Evolutionary conservation across 768 basidiomycete species (phyloP).

Genomic region (Lactarius hengduanensis): DNA sequence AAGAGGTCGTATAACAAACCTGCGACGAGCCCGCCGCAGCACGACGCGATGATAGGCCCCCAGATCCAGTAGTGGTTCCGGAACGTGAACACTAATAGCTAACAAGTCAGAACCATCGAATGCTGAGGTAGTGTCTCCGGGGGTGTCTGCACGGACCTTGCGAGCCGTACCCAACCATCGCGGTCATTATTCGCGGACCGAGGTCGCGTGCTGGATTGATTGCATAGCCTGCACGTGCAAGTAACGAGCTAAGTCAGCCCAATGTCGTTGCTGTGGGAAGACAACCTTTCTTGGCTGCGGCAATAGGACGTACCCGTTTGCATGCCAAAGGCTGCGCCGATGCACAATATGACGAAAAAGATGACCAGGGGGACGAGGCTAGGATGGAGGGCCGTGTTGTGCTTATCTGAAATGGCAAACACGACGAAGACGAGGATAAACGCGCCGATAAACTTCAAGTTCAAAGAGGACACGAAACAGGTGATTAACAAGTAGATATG

Average conservation of each 20-base stretch:
- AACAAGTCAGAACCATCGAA: neutral
- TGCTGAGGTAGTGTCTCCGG: neutral
- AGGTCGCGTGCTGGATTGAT: constrained; percentile 73
- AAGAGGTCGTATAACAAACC: constrained; percentile 57
- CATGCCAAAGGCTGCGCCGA: constrained; percentile 58
- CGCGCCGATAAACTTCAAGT: constrained; percentile 51
- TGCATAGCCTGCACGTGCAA: constrained; percentile 45
- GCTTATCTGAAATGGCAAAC: constrained; percentile 53
- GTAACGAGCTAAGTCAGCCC: neutral
- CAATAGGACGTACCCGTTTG: constrained; percentile 41
- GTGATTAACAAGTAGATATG: neutral
- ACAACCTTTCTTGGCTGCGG: too few species aligned
- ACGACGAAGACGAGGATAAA: constrained; percentile 56
- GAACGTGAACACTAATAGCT: constrained; percentile 40
- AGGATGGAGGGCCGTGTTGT: constrained; percentile 47
- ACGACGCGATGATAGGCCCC: constrained; percentile 60
- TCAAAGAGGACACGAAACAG: neutral
- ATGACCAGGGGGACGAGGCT: constrained; percentile 56
- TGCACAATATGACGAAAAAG: constrained; percentile 55
- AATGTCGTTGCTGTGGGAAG: neutral
- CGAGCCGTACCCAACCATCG: constrained; percentile 71
- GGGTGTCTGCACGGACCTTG: constrained; percentile 35
- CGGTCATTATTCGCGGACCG: constrained; percentile 64
- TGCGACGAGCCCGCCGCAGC: constrained; percentile 57
- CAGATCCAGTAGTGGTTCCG: constrained; percentile 71